Conservation (phyloP, 768 basidiomycete genomes). For the Naganishia friedmannii region DNA sequence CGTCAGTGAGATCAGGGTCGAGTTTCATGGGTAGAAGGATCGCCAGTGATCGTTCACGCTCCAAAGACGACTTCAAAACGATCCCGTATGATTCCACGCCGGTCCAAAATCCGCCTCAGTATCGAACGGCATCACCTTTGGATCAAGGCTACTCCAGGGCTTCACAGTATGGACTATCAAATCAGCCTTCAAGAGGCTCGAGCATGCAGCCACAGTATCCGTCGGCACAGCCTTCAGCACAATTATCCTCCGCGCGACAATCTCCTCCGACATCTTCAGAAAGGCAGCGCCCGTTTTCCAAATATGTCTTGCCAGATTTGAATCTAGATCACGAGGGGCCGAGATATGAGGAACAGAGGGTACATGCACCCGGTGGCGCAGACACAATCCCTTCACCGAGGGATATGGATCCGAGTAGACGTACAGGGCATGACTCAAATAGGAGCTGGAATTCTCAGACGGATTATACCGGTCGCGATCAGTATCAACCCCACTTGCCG, state of each 20-base stretch:
- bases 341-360: background rate
- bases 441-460: background rate
- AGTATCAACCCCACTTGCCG: background rate
- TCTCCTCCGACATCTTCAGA: background rate
- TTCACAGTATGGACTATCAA: background rate
- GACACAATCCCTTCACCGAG: background rate
- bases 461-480: background rate
- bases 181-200: background rate
- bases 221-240: background rate
- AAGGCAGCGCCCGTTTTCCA: background rate
- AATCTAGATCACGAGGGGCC: background rate
- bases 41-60: slow-evolving; percentile 2
- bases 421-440: background rate
- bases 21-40: slow-evolving; percentile 7
- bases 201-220: background rate
- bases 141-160: background rate
- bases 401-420: background rate
- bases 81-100: slow-evolving; percentile 14
- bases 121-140: background rate
- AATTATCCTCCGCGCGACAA: background rate
- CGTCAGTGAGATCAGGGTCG: slow-evolving; percentile 1
- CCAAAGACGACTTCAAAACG: background rate
- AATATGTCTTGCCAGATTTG: slow-evolving; percentile 10
- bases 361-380: background rate
- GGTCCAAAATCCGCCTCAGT: slow-evolving; percentile 1